Evolutionary conservation across 441 rosid genomes (phyloP), one percentile per base, ranked within the genome.

Genomic region (Syzygium syzygioides): DNA sequence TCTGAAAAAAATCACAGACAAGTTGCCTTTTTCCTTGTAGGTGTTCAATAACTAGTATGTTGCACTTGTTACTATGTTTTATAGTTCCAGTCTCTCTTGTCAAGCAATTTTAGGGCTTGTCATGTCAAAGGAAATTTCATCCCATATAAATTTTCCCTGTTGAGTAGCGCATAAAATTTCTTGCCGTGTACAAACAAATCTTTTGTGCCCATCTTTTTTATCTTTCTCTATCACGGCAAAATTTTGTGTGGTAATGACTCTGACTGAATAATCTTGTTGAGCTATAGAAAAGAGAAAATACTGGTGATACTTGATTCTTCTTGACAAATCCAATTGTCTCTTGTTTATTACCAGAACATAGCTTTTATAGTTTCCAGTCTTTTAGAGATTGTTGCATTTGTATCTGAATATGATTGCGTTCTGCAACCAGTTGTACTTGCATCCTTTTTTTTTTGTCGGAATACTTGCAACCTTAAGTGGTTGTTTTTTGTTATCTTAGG

Each of bases 1-100:
- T 94, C 99, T 86, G 98, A 98, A 88, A 98, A 96, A 92, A 96
- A 93, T 90, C 99, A 98, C 93, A 93, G 97, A 96, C 98, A 98
- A 97, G 99, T 98, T 94, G 98, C 98, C 86, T 96, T 95, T 94
- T 96, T 98, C 94, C 99, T 98, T 92, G 99, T 98, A 95, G 92
- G 99, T 96, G 93, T 90, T 90, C 91, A 90, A 87, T 93, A 90
- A 89, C 88, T 41, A 76, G 83, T 76, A 88, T 86, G 90, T 90
- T 93, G 66, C 53, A 89, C 88, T 92, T 88, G 87, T 41, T 76
- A 23, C 52, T 76, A 76, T 76, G 48, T 76, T 76, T 76, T 14
- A 76, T 76, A 12, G 83, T 41, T 76, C n/a, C 53, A 76, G 53
- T 76, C 52, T 76, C 83, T 41, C 25, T 13, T 76, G 52, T 41